Evolutionary conservation across 768 basidiomycete genomes (phyloP).

Genomic region (Chalciporus pseudorubinellus): DNA sequence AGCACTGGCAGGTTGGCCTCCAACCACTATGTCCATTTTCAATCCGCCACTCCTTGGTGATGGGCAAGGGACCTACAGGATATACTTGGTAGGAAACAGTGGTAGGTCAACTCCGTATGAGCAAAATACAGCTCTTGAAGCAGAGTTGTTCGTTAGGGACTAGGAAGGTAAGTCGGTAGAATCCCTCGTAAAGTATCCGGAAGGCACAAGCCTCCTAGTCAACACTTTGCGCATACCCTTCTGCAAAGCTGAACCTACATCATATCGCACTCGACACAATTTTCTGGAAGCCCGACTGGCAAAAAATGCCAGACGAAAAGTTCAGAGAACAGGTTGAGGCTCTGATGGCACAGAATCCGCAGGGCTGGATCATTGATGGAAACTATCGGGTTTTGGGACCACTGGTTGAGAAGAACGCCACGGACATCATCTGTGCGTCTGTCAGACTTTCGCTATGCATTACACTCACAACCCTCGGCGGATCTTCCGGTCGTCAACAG

Average conservation of each 20-base stretch:
- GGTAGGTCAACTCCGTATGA: slow-evolving; percentile 35
- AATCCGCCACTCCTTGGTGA: slow-evolving; percentile 40
- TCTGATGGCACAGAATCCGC: slow-evolving; percentile 28
- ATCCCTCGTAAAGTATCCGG: too few relatives aligned
- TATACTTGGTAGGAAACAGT: slow-evolving; percentile 52
- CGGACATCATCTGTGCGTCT: slow-evolving; percentile 54
- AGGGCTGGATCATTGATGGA: slow-evolving; percentile 58
- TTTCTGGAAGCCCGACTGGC: slow-evolving; percentile 52
- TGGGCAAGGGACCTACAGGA: slow-evolving; percentile 42
- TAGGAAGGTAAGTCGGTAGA: slow-evolving; percentile 37
- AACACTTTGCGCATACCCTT: slow-evolving; percentile 47
- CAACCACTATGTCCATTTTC: slow-evolving; percentile 11
- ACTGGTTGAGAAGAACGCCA: slow-evolving; percentile 38
- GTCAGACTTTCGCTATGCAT: not conserved
- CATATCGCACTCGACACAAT: slow-evolving; percentile 47
- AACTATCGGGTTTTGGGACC: slow-evolving; percentile 35
- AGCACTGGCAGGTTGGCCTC: not conserved
- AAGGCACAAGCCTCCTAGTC: slow-evolving; percentile 32
- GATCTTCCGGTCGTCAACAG: slow-evolving; percentile 30
- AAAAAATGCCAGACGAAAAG: slow-evolving; percentile 26
- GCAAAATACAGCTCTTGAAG: not conserved
- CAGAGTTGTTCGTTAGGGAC: slow-evolving; percentile 22
- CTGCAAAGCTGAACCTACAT: slow-evolving; percentile 43
- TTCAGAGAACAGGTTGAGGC: slow-evolving; percentile 16
- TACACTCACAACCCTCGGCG: not conserved